Evolutionary conservation across 768 basidiomycete species (phyloP).

Genomic region (Tulasnella sp.): DNA sequence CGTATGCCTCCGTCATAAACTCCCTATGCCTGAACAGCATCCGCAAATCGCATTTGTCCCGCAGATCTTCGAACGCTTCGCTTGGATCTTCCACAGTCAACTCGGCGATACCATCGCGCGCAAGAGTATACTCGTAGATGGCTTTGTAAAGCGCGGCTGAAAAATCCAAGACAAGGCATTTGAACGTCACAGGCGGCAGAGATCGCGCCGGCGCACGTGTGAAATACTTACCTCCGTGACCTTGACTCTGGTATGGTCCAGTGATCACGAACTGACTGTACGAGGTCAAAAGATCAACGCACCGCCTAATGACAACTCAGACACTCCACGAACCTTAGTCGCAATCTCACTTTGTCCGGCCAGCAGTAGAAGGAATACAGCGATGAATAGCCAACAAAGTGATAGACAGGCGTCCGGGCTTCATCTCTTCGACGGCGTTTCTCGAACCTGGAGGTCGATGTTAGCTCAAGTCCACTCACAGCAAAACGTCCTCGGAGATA

Average conservation of each 20-base stretch:
- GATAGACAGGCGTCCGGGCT: conserved; percentile 61
- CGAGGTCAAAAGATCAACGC: not conserved
- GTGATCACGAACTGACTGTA: conserved; percentile 88
- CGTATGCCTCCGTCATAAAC: conserved; percentile 66
- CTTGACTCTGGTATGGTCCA: conserved; percentile 82
- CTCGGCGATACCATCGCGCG: conserved; percentile 71
- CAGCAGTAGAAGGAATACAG: conserved; percentile 95
- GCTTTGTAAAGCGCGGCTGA: conserved; percentile 83
- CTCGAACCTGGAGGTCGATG: conserved; percentile 60
- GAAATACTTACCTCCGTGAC: conserved; percentile 57
- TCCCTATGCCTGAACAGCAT: conserved; percentile 62
- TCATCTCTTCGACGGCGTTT: conserved; percentile 61
- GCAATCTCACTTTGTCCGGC: conserved; percentile 82
- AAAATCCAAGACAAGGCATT: not conserved
- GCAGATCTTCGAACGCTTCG: conserved; percentile 93
- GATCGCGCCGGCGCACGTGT: not conserved
- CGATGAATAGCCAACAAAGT: conserved; percentile 92
- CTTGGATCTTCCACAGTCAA: conserved; percentile 97
- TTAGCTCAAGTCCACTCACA: not conserved
- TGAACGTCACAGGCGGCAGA: not conserved
- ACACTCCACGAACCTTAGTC: conserved; percentile 62
- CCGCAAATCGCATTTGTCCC: conserved; percentile 85
- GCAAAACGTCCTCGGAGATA: not conserved
- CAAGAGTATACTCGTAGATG: conserved; percentile 71
- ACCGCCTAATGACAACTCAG: not conserved